Percentiles rank a stretch among this genome's conserved stretches.
These are phyloP conservation scores for Globisporangium rhizosaccharum DNA, from an alignment of 352 stramenopile genomes.

Conservation along the genomic window DNA sequence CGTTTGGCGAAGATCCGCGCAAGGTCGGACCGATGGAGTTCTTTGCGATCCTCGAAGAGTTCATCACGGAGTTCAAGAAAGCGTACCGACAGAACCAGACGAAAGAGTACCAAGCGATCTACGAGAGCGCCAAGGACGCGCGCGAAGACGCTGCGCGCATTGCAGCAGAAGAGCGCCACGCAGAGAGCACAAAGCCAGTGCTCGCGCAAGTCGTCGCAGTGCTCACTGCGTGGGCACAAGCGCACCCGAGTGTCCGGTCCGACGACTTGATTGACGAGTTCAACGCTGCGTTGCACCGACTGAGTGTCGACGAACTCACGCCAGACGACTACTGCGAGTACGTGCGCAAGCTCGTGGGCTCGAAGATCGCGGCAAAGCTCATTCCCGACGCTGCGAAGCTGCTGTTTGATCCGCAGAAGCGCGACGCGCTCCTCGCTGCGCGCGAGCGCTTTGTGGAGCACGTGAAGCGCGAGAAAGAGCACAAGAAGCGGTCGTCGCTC, in stretches of 20 bases:
- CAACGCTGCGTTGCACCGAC: constrained; percentile 48
- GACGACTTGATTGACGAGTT: constrained; percentile 54
- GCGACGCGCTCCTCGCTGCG: constrained; percentile 40
- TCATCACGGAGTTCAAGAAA: constrained; percentile 85
- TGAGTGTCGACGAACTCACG: constrained; percentile 59
- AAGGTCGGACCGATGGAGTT: constrained; percentile 83
- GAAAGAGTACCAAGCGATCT: constrained; percentile 80
- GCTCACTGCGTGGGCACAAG: constrained; percentile 54
- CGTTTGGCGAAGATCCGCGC: constrained; percentile 77
- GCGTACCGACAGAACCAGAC: constrained; percentile 85
- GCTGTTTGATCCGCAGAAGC: constrained; percentile 50
- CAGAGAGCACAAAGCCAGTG: constrained; percentile 45
- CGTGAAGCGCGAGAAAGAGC: constrained; percentile 71
- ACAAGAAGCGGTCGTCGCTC: constrained; percentile 57
- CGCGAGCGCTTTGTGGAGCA: constrained; percentile 62
- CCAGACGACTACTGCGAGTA: constrained; percentile 69
- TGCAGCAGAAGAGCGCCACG: constrained; percentile 52
- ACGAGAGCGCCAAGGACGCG: constrained; percentile 49
- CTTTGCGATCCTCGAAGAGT: constrained; percentile 79
- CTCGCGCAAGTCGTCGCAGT: constrained; percentile 64
- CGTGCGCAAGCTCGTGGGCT: constrained; percentile 61
- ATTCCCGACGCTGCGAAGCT: constrained; percentile 72
- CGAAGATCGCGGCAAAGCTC: constrained; percentile 67
- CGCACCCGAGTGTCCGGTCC: constrained; percentile 44
- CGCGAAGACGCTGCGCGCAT: constrained; percentile 32